Percentiles rank a stretch among this genome's conserved stretches.
Evolutionary conservation across 1,139 yeast genomes (phyloP).

Genomic region (Debaryomyces robertsiae): DNA sequence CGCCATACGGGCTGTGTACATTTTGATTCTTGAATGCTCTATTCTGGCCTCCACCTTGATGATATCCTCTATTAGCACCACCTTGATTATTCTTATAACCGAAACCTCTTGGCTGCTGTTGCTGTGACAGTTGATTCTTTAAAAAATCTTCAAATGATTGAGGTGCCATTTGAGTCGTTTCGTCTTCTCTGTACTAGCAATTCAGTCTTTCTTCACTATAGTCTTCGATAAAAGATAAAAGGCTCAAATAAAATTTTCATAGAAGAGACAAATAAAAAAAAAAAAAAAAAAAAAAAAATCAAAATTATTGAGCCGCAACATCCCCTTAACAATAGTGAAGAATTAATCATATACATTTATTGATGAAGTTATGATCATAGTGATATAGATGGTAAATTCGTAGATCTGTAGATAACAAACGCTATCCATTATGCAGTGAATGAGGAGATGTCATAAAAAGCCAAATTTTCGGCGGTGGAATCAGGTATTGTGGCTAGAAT

Average conservation of each 20-base stretch:
- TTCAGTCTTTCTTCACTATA: too few relatives aligned
- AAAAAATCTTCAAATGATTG: constrained; percentile 38
- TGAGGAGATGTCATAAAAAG: constrained; percentile 6
- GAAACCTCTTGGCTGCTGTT: constrained; percentile 14
- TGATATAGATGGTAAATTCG: constrained; percentile 4
- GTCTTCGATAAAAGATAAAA: too few relatives aligned
- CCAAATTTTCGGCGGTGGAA: constrained; percentile 3
- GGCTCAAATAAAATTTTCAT: constrained; percentile 9
- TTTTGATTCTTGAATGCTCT: neutral
- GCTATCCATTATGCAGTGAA: constrained; percentile 6
- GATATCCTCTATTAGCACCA: constrained; percentile 1
- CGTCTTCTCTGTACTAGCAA: too few relatives aligned
- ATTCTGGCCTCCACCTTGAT: constrained; percentile 1
- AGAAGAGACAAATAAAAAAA: constrained; percentile 7
- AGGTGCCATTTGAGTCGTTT: constrained; percentile 7
- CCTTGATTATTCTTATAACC: constrained; percentile 14
- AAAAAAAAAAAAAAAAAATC: constrained; percentile 5
- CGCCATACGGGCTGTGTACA: neutral
- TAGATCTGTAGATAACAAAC: neutral
- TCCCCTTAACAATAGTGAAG: neutral
- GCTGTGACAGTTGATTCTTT: constrained; percentile 28
- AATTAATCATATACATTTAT: neutral
- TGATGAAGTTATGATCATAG: neutral
- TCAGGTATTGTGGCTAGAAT: constrained; percentile 3
- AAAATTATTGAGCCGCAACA: constrained; percentile 9